Evolutionary conservation across 148 eudicot genomes (phyloP).

Genomic region (Amaranthus hypochondriacus): DNA sequence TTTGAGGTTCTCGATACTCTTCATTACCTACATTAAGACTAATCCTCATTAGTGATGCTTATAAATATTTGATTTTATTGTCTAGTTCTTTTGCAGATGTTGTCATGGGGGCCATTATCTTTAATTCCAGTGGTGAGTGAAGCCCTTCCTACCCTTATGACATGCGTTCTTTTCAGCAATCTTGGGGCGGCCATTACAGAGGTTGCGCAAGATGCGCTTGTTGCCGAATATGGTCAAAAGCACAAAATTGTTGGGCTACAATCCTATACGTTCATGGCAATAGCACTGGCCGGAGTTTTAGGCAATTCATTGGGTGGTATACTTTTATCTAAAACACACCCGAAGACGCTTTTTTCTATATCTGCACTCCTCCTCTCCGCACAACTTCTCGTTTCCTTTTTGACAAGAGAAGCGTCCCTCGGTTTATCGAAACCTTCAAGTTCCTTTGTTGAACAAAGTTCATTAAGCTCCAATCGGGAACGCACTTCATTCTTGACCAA

Average conservation of each 20-base stretch:
- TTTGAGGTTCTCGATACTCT: too few relatives aligned
- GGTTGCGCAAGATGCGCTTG: slow-evolving; percentile 88
- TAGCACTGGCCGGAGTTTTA: slow-evolving; percentile 77
- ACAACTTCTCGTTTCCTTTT: slow-evolving; percentile 46
- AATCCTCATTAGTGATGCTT: not conserved
- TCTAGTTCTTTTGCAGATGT: slow-evolving; percentile 76
- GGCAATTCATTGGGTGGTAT: slow-evolving; percentile 81
- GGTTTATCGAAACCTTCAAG: slow-evolving; percentile 41
- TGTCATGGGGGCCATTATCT: slow-evolving; percentile 83
- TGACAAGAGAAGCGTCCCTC: slow-evolving; percentile 56
- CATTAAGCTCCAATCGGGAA: not conserved
- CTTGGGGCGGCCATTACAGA: slow-evolving; percentile 89
- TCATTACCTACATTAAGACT: too few relatives aligned
- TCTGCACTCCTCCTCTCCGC: slow-evolving; percentile 49
- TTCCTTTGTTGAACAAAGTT: slow-evolving; percentile 9
- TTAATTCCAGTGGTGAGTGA: slow-evolving; percentile 55
- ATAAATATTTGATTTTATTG: slow-evolving; percentile 16
- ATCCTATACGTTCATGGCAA: slow-evolving; percentile 85
- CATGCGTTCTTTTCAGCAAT: slow-evolving; percentile 73
- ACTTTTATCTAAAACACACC: slow-evolving; percentile 50
- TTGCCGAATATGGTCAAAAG: slow-evolving; percentile 79
- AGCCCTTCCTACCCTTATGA: slow-evolving; percentile 61
- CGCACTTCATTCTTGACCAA: slow-evolving; percentile 17
- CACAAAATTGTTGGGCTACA: slow-evolving; percentile 71
- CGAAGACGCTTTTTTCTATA: slow-evolving; percentile 45